Conservation (phyloP, 805 yeast species). For the Metschnikowia gruessii region DNA sequence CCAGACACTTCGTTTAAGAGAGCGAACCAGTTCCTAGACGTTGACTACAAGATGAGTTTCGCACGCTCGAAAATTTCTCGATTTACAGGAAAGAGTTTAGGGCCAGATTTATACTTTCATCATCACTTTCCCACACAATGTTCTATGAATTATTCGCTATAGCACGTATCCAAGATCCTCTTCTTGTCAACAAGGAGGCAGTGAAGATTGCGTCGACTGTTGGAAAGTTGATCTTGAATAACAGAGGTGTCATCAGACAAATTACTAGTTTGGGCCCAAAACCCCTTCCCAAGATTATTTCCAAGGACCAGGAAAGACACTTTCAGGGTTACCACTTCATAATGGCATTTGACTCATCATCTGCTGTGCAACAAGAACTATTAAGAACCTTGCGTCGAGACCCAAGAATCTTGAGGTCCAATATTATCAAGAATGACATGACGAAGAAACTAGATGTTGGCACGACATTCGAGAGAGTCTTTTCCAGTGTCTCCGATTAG, state of each 20-base stretch:
- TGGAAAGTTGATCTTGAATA: slow-evolving; percentile 77
- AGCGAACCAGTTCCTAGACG: not conserved
- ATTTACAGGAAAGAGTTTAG: not conserved
- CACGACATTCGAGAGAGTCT: slow-evolving; percentile 49
- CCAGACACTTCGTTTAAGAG: no score
- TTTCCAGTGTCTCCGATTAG: slow-evolving; percentile 14
- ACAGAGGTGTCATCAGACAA: slow-evolving; percentile 91
- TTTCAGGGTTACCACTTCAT: slow-evolving; percentile 87
- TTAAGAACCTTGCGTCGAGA: slow-evolving; percentile 76
- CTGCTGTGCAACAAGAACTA: slow-evolving; percentile 84
- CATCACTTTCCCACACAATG: slow-evolving; percentile 42
- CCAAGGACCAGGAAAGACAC: slow-evolving; percentile 83
- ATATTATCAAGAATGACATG: slow-evolving; percentile 62
- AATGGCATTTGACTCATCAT: slow-evolving; percentile 81
- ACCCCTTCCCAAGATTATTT: slow-evolving; percentile 75
- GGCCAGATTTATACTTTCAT: not conserved
- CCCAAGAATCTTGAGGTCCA: slow-evolving; percentile 85
- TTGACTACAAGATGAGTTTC: slow-evolving; percentile 5
- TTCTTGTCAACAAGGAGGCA: slow-evolving; percentile 36
- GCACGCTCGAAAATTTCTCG: slow-evolving; percentile 13
- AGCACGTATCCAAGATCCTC: slow-evolving; percentile 70
- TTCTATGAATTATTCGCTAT: slow-evolving; percentile 87
- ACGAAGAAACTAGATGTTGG: slow-evolving; percentile 52
- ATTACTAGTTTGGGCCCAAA: slow-evolving; percentile 76
- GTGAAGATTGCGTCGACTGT: slow-evolving; percentile 54